Conservation (phyloP, 2,329 filamentous ascomycete genomes). For the Cercospora sp. region DNA sequence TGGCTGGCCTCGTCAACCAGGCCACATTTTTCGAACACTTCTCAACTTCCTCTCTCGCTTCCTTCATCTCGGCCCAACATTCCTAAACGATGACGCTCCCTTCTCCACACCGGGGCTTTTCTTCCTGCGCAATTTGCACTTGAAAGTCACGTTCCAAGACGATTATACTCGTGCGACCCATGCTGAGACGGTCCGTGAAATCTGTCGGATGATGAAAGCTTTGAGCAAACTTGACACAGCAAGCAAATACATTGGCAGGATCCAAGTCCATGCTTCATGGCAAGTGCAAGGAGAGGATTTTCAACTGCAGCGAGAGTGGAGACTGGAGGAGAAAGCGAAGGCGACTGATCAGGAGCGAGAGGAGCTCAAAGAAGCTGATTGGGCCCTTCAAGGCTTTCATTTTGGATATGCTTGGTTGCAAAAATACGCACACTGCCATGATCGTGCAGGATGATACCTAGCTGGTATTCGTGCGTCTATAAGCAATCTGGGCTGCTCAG, state of each 20-base stretch:
- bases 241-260: conserved; percentile 18
- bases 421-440: neutral
- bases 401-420: conserved; percentile 21
- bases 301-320: conserved; percentile 15
- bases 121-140: conserved; percentile 24
- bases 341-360: neutral
- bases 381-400: conserved; percentile 20
- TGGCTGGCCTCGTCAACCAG: conserved; percentile 25
- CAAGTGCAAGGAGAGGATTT: conserved; percentile 11
- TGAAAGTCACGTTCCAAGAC: conserved; percentile 29
- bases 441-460: neutral
- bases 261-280: conserved; percentile 17
- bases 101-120: conserved; percentile 16
- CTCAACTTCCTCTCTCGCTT: conserved; percentile 29
- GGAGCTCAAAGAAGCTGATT: conserved; percentile 17
- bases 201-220: conserved; percentile 26
- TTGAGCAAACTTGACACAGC: conserved; percentile 25
- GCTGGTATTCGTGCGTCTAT: neutral
- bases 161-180: conserved; percentile 29
- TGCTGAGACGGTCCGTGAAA: conserved; percentile 21
- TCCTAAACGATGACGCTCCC: conserved; percentile 11
- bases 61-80: conserved; percentile 28
- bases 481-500: neutral
- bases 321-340: neutral
- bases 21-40: conserved; percentile 23